phyloP scores from a whole-genome alignment of 495 filamentous ascomycete species.

The Lophium mytilinum region DNA sequence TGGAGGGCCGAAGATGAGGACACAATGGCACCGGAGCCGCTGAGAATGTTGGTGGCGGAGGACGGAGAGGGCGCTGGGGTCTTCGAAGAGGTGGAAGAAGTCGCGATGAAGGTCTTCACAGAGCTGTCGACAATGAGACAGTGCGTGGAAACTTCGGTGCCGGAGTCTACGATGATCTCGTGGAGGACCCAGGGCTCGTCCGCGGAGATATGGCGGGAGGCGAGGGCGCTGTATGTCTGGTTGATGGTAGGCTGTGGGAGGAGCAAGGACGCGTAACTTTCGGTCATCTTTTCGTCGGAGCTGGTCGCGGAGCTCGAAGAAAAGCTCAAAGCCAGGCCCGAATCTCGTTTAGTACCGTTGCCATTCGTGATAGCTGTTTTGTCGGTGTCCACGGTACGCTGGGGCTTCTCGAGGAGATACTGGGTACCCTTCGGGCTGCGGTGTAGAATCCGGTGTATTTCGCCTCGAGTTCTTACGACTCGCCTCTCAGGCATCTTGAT shows the following conservation, averaged over 20 bases:
- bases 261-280: background rate
- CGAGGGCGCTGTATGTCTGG: slow-evolving; percentile 1
- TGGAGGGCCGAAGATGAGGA: background rate
- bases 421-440: background rate
- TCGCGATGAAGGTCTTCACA: background rate
- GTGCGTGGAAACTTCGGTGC: background rate
- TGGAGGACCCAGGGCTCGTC: background rate
- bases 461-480: background rate
- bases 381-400: background rate
- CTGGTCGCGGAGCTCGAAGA: background rate
- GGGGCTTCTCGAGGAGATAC: background rate
- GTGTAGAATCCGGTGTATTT: background rate
- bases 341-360: background rate
- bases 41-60: background rate
- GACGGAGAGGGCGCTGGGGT: background rate
- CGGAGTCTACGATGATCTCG: background rate
- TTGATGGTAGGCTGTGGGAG: slow-evolving; percentile 4
- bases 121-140: background rate
- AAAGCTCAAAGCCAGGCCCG: background rate
- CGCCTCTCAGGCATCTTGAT: background rate
- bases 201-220: background rate
- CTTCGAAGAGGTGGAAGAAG: background rate
- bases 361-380: background rate
- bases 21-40: background rate
- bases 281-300: background rate